Evolutionary conservation across 1,284 basidiomycete species (phyloP).

Genomic region (Ustilago shanxiensis): DNA sequence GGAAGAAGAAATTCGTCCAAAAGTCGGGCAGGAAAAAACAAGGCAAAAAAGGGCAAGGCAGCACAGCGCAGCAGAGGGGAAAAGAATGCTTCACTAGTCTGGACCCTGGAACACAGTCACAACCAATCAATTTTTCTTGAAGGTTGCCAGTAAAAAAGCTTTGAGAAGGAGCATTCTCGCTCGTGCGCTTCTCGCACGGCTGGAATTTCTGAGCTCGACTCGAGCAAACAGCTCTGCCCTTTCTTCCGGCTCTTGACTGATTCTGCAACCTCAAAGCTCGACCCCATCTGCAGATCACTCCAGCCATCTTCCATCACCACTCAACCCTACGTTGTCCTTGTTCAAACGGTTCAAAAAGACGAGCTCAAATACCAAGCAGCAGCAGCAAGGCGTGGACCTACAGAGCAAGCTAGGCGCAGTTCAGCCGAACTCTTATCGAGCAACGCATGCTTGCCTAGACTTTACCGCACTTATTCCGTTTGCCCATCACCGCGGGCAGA

Average conservation of each 20-base stretch:
- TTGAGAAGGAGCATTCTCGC: neutral
- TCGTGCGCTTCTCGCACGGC: slow-evolving; percentile 16
- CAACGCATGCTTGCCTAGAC: neutral
- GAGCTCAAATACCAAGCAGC: neutral
- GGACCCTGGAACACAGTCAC: too few relatives aligned
- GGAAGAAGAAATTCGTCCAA: neutral
- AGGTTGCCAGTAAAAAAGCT: too few relatives aligned
- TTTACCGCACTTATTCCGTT: neutral
- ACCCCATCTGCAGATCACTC: neutral
- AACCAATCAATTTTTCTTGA: too few relatives aligned
- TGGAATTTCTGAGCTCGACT: neutral
- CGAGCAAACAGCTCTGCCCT: neutral
- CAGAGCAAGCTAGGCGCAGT: neutral
- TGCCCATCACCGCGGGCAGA: neutral
- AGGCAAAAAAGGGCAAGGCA: neutral
- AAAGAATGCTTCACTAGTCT: too few relatives aligned
- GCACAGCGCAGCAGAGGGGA: too few relatives aligned
- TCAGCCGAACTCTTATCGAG: neutral
- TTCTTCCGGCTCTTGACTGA: slow-evolving; percentile 20
- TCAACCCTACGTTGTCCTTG: neutral
- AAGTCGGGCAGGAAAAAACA: neutral
- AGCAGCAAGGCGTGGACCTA: neutral
- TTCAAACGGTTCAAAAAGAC: neutral
- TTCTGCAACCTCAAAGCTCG: neutral
- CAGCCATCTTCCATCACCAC: neutral